Evolutionary conservation across 2,329 filamentous ascomycete genomes (phyloP), one percentile per base, ranked within the genome.

Genomic region (Hymenoscyphus scutula): DNA sequence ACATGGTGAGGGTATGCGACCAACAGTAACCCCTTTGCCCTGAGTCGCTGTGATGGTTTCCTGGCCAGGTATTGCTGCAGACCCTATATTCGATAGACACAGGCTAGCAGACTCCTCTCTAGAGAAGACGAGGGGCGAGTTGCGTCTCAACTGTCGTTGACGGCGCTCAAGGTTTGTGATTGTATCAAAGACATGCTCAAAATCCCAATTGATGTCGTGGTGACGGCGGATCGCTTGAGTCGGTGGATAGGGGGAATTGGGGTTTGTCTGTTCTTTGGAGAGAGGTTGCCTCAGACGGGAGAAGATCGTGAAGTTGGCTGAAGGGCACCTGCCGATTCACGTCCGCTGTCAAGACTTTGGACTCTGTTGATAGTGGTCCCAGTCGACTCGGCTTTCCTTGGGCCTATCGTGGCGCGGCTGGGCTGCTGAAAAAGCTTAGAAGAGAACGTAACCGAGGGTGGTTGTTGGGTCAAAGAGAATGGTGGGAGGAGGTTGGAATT

Each of bases 1-100:
- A 66, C 71, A 73, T 73, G 15, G 58, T 67, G 64, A 13, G 19
- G 1, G 23, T 51, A 25, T 48, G n/a, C 19, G 11, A 51, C 23
- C 19, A 2, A 23, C 25, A 23, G 25, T 19, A 25, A 25, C 19
- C n/a, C 19, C 45, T 25, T 51, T 25, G 45, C 25, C 45, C 45
- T 51, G 41, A 23, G 56, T 37, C 25, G 56, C 17, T 37, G n/a
- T 27, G 41, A 17, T 58, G 10, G 34, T 25, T 27, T 29, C 34
- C 3, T 58, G 23, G 27, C 23, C 11, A 41, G 30, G 34, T 37
- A 37, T 17, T 23, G 53, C 29, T 54, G 23, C 53, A 27, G 25
- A 54, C 53, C 27, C 27, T 17, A 32, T 13, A n/a, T 53, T 54
- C 23, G 5, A 32, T 23, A 51, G 19, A 10, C 45, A 25, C 19